Conservation (phyloP, 176 grass and related monocot genomes). For the Oryza coarctata region DNA sequence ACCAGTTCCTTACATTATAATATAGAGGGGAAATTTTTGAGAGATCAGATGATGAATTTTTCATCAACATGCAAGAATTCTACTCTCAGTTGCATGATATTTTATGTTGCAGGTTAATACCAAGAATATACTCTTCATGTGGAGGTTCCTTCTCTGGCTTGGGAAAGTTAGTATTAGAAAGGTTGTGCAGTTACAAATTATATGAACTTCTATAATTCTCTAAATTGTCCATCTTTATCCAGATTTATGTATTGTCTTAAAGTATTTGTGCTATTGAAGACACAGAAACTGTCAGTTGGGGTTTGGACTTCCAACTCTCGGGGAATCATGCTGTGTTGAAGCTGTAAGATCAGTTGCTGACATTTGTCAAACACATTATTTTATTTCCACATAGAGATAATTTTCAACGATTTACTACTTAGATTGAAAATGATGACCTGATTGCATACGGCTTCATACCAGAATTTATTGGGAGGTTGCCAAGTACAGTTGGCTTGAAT, state of each 20-base stretch:
- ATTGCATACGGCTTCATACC: slow-evolving; percentile 64
- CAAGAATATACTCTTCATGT: slow-evolving; percentile 77
- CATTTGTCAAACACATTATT: not conserved
- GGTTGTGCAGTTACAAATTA: slow-evolving; percentile 37
- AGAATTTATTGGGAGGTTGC: slow-evolving; percentile 74
- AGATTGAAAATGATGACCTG: slow-evolving; percentile 65
- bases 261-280: slow-evolving; percentile 40
- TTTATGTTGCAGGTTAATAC: slow-evolving; percentile 67
- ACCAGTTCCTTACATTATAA: not conserved
- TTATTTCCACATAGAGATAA: not conserved
- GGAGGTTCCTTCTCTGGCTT: slow-evolving; percentile 71
- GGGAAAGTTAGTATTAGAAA: slow-evolving; percentile 68
- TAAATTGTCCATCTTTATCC: slow-evolving; percentile 16
- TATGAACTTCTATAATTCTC: slow-evolving; percentile 2
- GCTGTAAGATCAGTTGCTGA: slow-evolving; percentile 37
- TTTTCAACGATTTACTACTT: slow-evolving; percentile 14
- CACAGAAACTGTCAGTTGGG: slow-evolving; percentile 49
- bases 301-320: slow-evolving; percentile 47
- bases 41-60: not conserved
- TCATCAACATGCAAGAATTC: not conserved
- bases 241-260: slow-evolving; percentile 12
- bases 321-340: slow-evolving; percentile 41
- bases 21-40: not conserved
- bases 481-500: slow-evolving; percentile 48
- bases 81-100: not conserved